phyloP scores from a whole-genome alignment of 352 stramenopile species.

The Elongisporangium undulatum region DNA sequence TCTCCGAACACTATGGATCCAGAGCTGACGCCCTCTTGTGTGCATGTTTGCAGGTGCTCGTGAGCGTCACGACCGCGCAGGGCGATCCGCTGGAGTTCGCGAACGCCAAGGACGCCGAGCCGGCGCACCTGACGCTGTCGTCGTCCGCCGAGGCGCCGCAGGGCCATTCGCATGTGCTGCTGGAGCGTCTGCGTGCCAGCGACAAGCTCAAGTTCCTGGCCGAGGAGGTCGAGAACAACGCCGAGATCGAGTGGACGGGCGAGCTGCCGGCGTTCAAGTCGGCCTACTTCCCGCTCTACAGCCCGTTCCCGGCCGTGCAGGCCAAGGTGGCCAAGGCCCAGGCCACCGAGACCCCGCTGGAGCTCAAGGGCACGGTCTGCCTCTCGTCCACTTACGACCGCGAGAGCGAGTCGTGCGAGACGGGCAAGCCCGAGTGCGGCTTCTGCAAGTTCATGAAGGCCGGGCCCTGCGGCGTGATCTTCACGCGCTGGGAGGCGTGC shows the following conservation, averaged over 20 bases:
- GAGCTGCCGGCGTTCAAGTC: conserved; percentile 69
- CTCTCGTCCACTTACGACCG: conserved; percentile 62
- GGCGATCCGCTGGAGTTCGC: conserved; percentile 61
- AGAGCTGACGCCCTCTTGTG: background rate
- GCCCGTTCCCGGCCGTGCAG: conserved; percentile 56
- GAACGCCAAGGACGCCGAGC: conserved; percentile 27
- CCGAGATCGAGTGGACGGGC: conserved; percentile 36
- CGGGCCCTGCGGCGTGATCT: conserved; percentile 73
- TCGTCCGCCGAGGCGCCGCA: conserved; percentile 38
- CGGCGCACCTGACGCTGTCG: conserved; percentile 59
- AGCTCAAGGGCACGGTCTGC: conserved; percentile 61
- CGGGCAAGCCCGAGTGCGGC: conserved; percentile 78
- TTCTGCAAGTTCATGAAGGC: conserved; percentile 92
- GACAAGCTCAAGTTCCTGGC: conserved; percentile 55
- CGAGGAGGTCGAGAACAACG: conserved; percentile 15
- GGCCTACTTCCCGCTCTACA: conserved; percentile 71
- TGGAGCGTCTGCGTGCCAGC: conserved; percentile 66
- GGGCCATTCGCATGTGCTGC: conserved; percentile 66
- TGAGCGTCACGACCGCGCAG: conserved; percentile 53
- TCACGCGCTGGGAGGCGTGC: conserved; percentile 81
- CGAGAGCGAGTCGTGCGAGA: conserved; percentile 37
- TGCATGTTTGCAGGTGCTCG: conserved; percentile 33
- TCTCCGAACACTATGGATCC: background rate
- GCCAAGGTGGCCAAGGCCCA: conserved; percentile 30
- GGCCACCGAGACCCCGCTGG: conserved; percentile 18